Evolutionary conservation across 1,284 basidiomycete genomes (phyloP).

Genomic region (Irpex rosettiformis): DNA sequence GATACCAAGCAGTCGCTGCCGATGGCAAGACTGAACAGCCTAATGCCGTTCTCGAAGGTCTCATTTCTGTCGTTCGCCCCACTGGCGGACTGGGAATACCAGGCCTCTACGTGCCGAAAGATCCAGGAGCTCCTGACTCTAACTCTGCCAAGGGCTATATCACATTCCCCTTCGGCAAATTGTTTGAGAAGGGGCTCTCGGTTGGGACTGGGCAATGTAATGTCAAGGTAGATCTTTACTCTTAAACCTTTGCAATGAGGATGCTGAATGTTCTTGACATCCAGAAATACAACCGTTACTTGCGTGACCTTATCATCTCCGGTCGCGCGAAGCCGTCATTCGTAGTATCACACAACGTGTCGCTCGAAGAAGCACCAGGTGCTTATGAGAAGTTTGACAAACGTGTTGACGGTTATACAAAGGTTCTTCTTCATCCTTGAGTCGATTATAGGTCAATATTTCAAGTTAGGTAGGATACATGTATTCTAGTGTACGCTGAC

Average conservation of each 20-base stretch:
- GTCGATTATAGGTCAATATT: not conserved
- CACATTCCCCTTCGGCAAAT: conserved; percentile 47
- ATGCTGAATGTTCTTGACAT: not conserved
- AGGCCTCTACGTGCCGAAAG: conserved; percentile 48
- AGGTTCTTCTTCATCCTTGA: conserved; percentile 48
- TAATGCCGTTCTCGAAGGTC: conserved; percentile 45
- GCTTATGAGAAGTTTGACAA: conserved; percentile 51
- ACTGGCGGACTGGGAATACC: conserved; percentile 52
- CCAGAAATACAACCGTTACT: conserved; percentile 47
- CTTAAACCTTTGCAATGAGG: not conserved
- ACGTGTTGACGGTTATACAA: conserved; percentile 46
- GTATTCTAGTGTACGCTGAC: too few relatives aligned
- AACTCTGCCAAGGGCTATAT: conserved; percentile 47
- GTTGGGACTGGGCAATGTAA: conserved; percentile 54
- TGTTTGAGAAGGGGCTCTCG: conserved; percentile 50
- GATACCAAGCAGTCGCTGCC: conserved; percentile 47
- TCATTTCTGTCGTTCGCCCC: conserved; percentile 47
- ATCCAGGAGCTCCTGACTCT: conserved; percentile 51
- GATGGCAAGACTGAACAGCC: conserved; percentile 52
- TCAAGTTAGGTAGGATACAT: too few relatives aligned
- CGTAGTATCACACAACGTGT: conserved; percentile 47
- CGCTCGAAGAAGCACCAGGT: conserved; percentile 40
- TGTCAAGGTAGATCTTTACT: conserved; percentile 37
- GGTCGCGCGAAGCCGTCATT: conserved; percentile 49
- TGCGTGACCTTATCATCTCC: conserved; percentile 49